Conservation (phyloP, 805 yeast species). For the Schizosaccharomyces lindneri region DNA sequence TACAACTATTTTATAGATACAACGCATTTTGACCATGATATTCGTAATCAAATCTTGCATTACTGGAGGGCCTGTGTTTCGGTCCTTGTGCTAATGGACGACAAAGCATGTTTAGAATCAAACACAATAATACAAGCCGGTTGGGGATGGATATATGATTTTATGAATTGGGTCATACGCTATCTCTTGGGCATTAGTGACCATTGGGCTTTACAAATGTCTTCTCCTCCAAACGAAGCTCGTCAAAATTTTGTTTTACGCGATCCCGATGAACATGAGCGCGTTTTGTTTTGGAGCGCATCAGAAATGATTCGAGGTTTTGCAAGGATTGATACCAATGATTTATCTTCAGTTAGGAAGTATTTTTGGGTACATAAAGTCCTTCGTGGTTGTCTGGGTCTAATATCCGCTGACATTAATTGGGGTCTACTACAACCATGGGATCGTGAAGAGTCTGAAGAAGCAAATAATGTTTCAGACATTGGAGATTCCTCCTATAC, state of each 20-base stretch:
- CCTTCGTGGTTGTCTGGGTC: not conserved
- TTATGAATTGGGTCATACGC: slow-evolving; percentile 3
- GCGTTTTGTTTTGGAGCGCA: not conserved
- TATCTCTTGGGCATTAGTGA: not conserved
- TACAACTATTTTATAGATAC: not conserved
- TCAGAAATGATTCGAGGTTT: not conserved
- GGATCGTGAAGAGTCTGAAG: not conserved
- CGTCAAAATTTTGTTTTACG: not conserved
- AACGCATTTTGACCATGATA: not conserved
- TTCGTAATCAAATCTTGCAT: not conserved
- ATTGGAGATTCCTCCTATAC: no score
- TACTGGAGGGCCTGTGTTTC: slow-evolving; percentile 1
- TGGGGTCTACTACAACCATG: not conserved
- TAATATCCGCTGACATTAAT: not conserved
- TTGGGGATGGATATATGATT: slow-evolving; percentile 6
- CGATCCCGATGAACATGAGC: not conserved
- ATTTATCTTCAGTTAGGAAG: not conserved
- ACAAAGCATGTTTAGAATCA: not conserved
- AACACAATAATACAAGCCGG: slow-evolving; percentile 1
- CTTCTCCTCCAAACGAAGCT: not conserved
- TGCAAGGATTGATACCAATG: not conserved
- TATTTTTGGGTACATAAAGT: not conserved
- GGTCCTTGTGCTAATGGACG: not conserved
- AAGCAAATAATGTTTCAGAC: not conserved
- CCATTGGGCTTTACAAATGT: slow-evolving; percentile 1